Evolutionary conservation across 2,329 filamentous ascomycete genomes (phyloP).

Genomic region (Penicillium sp.): DNA sequence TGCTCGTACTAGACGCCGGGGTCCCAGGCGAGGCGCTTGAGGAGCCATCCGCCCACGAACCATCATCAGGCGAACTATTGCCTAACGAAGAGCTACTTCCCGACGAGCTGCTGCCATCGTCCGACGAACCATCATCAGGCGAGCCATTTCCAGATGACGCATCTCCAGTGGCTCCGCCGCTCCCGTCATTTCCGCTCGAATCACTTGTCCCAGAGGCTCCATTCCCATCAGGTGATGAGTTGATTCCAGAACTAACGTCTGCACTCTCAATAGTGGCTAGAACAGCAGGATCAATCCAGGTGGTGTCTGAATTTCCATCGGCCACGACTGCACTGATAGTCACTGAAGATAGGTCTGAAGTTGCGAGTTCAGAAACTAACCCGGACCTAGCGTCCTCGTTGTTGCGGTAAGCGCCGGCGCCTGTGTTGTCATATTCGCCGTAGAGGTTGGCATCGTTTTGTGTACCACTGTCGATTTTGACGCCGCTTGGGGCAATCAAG

Average conservation of each 20-base stretch:
- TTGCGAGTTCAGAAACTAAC: constrained; percentile 45
- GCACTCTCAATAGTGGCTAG: constrained; percentile 42
- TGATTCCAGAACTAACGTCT: constrained; percentile 26
- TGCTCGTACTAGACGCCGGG: too few relatives aligned
- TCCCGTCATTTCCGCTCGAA: too few relatives aligned
- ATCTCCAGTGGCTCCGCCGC: background rate
- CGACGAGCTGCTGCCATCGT: too few relatives aligned
- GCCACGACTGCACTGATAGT: constrained; percentile 46
- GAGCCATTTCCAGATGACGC: background rate
- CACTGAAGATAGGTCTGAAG: constrained; percentile 43
- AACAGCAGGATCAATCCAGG: constrained; percentile 48
- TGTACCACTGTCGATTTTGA: constrained; percentile 39
- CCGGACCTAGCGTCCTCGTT: constrained; percentile 43
- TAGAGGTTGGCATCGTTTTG: constrained; percentile 45
- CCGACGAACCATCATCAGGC: too few relatives aligned
- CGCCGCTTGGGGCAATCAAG: constrained; percentile 44
- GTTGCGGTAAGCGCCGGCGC: constrained; percentile 48
- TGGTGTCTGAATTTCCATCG: constrained; percentile 40
- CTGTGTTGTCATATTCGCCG: constrained; percentile 51
- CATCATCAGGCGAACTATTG: too few relatives aligned
- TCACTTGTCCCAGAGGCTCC: background rate
- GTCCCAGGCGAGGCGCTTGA: too few relatives aligned
- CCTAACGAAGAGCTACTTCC: too few relatives aligned
- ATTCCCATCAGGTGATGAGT: constrained; percentile 4
- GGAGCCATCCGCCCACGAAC: too few relatives aligned